Base-by-base conservation (phyloP, 2,329 filamentous ascomycete species). In the Fusarium sulawesiense region DNA sequence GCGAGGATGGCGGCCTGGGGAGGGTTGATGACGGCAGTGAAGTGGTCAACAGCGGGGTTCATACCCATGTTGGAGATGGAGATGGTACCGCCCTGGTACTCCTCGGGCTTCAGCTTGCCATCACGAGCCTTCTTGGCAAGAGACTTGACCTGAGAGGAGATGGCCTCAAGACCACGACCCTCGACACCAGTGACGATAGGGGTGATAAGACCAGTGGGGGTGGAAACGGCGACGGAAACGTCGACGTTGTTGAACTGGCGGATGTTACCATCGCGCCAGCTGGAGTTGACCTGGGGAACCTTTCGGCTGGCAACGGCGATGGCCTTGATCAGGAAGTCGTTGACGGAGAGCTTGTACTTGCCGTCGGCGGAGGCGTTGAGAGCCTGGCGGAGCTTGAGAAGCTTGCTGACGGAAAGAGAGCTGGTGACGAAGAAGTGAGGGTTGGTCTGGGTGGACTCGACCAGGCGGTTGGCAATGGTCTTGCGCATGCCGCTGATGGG, bases 1-100 rank as follows among this genome's bases (percentile, higher is more conserved):
- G 96, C 95, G 70, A 99, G 88, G 80, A 99, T 99, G 79, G 90
- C 92, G 57, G 96, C 93, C 86, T 99, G 97, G 56, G 96, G 96
- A 73, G 97, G 96, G 89, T 99, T 99, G 88, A 99, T 97, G 79
- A 99, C 92, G 74, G 96, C 96, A 55, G 96, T 98, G 85, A 99
- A 99, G 81, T 94, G 90, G 84, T 98, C 94, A 70, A 99, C 91
- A 53, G 96, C 95, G 49, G 91, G 79, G 89, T 99, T 99, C 96
- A 99, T 99, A 83, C 96, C 96, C 96, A 99, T 97, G 90, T 99
- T 99, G 85, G 93, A 97, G 84, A 99, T 98, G 82, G 95, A 98
- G 85, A 99, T 97, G 80, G 93, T 97, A 81, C 96, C 96, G 60
- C 96, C 96, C 87, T 98, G 95, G 90, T 97, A 99, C 85, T 99